Conservation (phyloP, 2,329 filamentous ascomycete genomes). For the Cladosporium oxysporum region DNA sequence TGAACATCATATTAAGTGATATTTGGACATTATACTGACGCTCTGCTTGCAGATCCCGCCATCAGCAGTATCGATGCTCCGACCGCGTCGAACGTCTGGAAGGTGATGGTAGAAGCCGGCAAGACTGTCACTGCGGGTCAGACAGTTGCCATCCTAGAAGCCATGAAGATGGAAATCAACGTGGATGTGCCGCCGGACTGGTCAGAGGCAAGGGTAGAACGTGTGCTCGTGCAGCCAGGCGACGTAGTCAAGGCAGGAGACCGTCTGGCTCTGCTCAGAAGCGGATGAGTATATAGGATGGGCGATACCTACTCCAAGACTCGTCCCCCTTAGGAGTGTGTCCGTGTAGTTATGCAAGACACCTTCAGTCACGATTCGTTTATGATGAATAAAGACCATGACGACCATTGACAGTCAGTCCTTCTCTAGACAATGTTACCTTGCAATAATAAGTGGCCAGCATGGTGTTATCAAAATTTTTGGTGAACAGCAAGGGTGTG, state of each 20-base stretch:
- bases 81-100: conserved; percentile 51
- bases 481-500: background rate
- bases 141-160: conserved; percentile 46
- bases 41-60: conserved; percentile 32
- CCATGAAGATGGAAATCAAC: conserved; percentile 52
- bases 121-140: conserved; percentile 38
- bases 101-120: conserved; percentile 44
- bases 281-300: background rate
- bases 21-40: background rate
- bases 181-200: conserved; percentile 42
- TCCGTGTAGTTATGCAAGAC: background rate
- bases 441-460: background rate
- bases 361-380: background rate
- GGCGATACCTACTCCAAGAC: background rate
- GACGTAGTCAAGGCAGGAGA: conserved; percentile 43
- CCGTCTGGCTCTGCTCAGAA: conserved; percentile 34
- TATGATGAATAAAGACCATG: background rate
- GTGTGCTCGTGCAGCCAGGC: conserved; percentile 45
- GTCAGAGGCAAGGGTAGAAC: conserved; percentile 40
- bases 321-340: background rate
- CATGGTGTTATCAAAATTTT: background rate
- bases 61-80: conserved; percentile 45
- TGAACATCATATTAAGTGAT: background rate
- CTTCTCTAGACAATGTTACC: too few relatives aligned
- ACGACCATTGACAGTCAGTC: background rate